phyloP scores from a whole-genome alignment of 1,284 basidiomycete species.

The Coniferiporia sulphurascens region DNA sequence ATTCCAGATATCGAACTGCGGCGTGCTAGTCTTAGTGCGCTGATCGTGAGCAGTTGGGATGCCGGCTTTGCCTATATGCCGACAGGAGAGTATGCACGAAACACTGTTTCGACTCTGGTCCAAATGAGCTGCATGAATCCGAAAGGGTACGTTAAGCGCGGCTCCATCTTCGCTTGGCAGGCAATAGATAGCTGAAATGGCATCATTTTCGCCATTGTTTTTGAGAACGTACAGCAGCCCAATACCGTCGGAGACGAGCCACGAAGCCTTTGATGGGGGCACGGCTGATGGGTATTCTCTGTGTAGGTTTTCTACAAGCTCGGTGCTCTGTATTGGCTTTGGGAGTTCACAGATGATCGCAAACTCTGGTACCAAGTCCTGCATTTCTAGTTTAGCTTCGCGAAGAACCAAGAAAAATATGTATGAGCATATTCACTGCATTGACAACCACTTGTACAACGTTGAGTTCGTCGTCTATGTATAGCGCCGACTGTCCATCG shows the following conservation, averaged over 20 bases:
- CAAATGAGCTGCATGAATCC: constrained; percentile 43
- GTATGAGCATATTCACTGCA: constrained; percentile 39
- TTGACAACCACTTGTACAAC: constrained; percentile 59
- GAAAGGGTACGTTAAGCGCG: constrained; percentile 45
- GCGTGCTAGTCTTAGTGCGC: not conserved
- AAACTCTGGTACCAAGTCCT: constrained; percentile 55
- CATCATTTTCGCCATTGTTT: constrained; percentile 23
- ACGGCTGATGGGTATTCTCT: constrained; percentile 76
- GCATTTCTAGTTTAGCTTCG: constrained; percentile 27
- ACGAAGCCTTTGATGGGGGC: constrained; percentile 46
- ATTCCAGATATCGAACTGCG: constrained; percentile 60
- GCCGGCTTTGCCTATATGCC: constrained; percentile 13
- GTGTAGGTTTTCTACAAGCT: constrained; percentile 33
- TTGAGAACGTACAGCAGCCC: constrained; percentile 61
- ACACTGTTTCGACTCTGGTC: constrained; percentile 31
- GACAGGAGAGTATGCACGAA: constrained; percentile 36
- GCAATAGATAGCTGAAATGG: constrained; percentile 49
- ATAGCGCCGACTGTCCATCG: constrained; percentile 49
- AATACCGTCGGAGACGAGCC: constrained; percentile 69
- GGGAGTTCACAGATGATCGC: constrained; percentile 58
- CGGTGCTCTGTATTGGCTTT: constrained; percentile 37
- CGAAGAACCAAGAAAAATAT: constrained; percentile 13
- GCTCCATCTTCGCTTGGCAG: constrained; percentile 31
- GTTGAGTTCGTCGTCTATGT: constrained; percentile 64
- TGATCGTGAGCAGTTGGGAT: constrained; percentile 9